These are phyloP conservation scores for Durusdinium trenchii DNA, from an alignment of 73 alveolate genomes.

Conservation along the genomic window DNA sequence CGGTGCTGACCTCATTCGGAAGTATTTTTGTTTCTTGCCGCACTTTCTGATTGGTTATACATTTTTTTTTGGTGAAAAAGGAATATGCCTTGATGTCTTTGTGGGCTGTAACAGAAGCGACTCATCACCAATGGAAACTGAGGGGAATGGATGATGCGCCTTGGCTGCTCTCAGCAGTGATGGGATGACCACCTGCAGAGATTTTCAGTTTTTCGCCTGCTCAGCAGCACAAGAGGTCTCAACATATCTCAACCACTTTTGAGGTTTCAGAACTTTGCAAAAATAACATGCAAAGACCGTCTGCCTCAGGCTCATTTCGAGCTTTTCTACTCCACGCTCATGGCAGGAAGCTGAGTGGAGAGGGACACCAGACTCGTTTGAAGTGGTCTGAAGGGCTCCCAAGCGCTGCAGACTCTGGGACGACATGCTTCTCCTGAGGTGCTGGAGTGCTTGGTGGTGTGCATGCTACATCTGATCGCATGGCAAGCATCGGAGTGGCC, in stretches of 20 bases:
- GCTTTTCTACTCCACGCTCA: constrained; percentile 71
- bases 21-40: no score
- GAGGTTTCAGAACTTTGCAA: neutral
- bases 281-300: neutral
- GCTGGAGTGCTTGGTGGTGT: constrained; percentile 68
- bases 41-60: neutral
- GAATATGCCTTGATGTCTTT: no score
- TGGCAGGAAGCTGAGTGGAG: constrained; percentile 17
- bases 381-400: neutral
- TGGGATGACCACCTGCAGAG: no score
- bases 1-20: no score
- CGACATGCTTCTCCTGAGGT: neutral
- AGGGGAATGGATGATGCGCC: constrained; percentile 46
- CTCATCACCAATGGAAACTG: no score
- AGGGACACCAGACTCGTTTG: neutral
- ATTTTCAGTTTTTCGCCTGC: no score
- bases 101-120: no score
- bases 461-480: constrained; percentile 66
- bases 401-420: neutral
- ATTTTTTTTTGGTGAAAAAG: no score
- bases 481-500: constrained; percentile 69
- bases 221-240: no score
- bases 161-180: neutral
- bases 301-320: constrained; percentile 74
- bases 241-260: neutral